A percentile compares a stretch with the other conserved stretches of the same genome.
These are phyloP conservation scores for Cylindrotheca closterium DNA, from an alignment of 108 stramenopile genomes.

Conservation along the genomic window DNA sequence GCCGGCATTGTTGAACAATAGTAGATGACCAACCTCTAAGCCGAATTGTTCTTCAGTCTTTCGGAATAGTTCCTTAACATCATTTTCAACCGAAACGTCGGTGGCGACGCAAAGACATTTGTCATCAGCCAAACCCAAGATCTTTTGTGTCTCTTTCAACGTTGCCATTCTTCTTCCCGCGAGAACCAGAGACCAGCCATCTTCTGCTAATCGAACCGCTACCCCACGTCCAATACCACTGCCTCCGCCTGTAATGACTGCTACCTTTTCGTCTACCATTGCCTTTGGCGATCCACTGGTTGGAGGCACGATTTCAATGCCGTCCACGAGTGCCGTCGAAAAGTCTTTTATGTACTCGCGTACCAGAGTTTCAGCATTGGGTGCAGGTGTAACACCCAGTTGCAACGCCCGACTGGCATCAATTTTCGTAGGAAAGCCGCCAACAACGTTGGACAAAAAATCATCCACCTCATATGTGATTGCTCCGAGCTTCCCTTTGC, in stretches of 20 bases:
- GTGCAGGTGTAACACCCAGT: slow-evolving; percentile 39
- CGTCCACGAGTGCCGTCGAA: slow-evolving; percentile 32
- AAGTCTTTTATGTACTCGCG: slow-evolving; percentile 55
- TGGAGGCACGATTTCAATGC: not conserved
- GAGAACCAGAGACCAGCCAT: slow-evolving; percentile 54
- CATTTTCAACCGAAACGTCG: slow-evolving; percentile 59
- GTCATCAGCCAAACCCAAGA: slow-evolving; percentile 11
- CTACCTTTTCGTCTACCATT: slow-evolving; percentile 29
- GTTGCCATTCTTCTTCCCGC: slow-evolving; percentile 50
- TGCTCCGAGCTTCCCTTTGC: slow-evolving; percentile 22
- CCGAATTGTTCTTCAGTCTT: slow-evolving; percentile 21
- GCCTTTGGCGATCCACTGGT: not conserved
- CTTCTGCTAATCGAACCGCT: slow-evolving; percentile 44
- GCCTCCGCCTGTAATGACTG: slow-evolving; percentile 73
- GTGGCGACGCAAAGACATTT: slow-evolving; percentile 25
- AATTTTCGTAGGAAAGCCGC: slow-evolving; percentile 51
- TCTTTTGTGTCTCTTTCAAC: slow-evolving; percentile 44
- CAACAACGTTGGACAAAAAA: slow-evolving; percentile 33
- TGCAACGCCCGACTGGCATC: slow-evolving; percentile 38
- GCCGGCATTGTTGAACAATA: slow-evolving; percentile 84
- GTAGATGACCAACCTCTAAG: slow-evolving; percentile 50
- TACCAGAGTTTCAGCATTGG: slow-evolving; percentile 38
- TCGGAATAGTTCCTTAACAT: slow-evolving; percentile 50
- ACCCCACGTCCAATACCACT: slow-evolving; percentile 73
- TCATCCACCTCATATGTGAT: slow-evolving; percentile 49